Evolutionary conservation across 768 basidiomycete species (phyloP).

Genomic region (Auriculariales sp.): DNA sequence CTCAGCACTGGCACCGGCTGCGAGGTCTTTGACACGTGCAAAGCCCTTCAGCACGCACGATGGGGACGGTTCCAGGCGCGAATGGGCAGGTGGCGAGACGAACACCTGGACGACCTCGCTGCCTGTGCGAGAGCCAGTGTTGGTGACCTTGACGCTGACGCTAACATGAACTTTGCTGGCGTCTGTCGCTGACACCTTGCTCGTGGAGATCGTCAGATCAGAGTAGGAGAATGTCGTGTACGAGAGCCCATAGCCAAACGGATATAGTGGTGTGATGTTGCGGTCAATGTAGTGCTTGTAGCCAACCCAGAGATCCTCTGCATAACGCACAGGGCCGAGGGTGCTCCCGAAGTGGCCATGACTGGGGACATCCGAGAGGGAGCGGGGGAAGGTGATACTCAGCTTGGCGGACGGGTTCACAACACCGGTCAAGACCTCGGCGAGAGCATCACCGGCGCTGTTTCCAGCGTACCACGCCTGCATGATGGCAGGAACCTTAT

Average conservation of each 20-base stretch:
- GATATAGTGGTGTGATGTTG: constrained; percentile 48
- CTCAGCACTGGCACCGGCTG: constrained; percentile 28
- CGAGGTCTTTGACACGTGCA: constrained; percentile 35
- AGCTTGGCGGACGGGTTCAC: constrained; percentile 66
- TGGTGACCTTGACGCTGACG: constrained; percentile 39
- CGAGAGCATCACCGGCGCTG: constrained; percentile 66
- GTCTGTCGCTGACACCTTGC: constrained; percentile 23
- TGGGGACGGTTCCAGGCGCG: constrained; percentile 27
- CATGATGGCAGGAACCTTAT: constrained; percentile 47
- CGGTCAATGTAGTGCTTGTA: constrained; percentile 66
- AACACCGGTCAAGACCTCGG: constrained; percentile 66
- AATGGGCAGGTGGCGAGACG: constrained; percentile 29
- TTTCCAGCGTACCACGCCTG: constrained; percentile 84
- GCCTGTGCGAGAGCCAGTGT: constrained; percentile 45
- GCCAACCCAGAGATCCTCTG: constrained; percentile 57
- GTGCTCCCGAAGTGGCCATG: constrained; percentile 58
- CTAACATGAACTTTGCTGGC: constrained; percentile 23
- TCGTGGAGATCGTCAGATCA: constrained; percentile 35
- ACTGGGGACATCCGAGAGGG: constrained; percentile 56
- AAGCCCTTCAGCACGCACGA: constrained; percentile 35
- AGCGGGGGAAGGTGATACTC: constrained; percentile 65
- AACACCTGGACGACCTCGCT: constrained; percentile 65
- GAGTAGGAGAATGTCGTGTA: constrained; percentile 55
- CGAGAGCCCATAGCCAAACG: constrained; percentile 69
- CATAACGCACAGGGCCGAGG: constrained; percentile 46